A percentile compares a stretch with the other conserved stretches of the same genome.
phyloP scores from a whole-genome alignment of 352 stramenopile genomes.

The Pythium rishiriense region DNA sequence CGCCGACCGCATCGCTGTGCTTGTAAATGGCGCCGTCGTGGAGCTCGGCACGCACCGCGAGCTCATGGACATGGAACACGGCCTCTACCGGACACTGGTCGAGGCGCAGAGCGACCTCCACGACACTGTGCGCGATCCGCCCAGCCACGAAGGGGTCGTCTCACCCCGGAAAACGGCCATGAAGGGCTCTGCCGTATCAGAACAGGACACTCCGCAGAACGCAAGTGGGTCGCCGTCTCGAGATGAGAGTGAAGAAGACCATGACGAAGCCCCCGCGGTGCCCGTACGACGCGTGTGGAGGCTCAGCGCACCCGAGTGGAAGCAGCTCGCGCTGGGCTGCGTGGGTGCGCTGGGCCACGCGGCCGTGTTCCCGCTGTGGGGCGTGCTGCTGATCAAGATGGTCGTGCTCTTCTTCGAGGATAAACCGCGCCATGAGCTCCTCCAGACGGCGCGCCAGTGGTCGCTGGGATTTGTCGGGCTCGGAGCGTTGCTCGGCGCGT shows the following conservation, averaged over 20 bases:
- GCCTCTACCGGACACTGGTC: slow-evolving; percentile 34
- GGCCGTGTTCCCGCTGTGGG: background rate
- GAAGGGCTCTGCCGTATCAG: background rate
- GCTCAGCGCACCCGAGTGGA: background rate
- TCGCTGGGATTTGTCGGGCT: too few relatives aligned
- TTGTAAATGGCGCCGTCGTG: slow-evolving; percentile 38
- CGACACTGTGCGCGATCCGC: background rate
- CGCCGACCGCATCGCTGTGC: slow-evolving; percentile 60
- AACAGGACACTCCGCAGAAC: too few relatives aligned
- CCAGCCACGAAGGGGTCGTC: background rate
- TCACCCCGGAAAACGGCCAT: background rate
- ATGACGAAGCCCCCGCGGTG: background rate
- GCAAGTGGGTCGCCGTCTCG: too few relatives aligned
- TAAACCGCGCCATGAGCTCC: too few relatives aligned
- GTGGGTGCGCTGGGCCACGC: background rate
- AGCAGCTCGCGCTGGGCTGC: background rate
- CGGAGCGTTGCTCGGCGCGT: slow-evolving; percentile 22
- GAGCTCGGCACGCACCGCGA: slow-evolving; percentile 50
- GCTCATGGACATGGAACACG: slow-evolving; percentile 54
- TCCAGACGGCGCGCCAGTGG: too few relatives aligned
- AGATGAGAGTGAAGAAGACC: background rate
- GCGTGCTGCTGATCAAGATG: background rate
- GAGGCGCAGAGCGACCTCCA: slow-evolving; percentile 14
- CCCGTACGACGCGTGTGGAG: background rate
- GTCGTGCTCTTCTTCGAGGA: too few relatives aligned